These are phyloP conservation scores for Citeromyces nyonsensis DNA, from an alignment of 805 yeast species.

Conservation along the genomic window DNA sequence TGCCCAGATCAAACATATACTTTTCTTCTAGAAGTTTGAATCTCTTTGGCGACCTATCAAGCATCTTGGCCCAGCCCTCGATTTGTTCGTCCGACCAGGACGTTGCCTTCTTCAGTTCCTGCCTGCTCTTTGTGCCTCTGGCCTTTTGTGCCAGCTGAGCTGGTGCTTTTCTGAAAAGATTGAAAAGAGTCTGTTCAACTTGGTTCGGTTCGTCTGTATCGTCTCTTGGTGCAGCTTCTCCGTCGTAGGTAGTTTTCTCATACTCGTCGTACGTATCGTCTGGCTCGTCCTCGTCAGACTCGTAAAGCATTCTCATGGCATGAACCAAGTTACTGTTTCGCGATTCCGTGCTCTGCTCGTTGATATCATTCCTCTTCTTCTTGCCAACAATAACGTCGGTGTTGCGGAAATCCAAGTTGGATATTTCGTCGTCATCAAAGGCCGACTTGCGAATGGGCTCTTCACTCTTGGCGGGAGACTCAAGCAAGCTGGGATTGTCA, in stretches of 20 bases:
- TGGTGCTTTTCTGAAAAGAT: constrained; percentile 33
- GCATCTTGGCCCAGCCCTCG: constrained; percentile 84
- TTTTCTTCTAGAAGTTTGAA: constrained; percentile 49
- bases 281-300: constrained; percentile 72
- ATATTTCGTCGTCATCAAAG: constrained; percentile 15
- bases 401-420: constrained; percentile 12
- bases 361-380: constrained; percentile 8
- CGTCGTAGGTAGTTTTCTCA: constrained; percentile 19
- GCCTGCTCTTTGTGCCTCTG: constrained; percentile 36
- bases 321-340: constrained; percentile 36
- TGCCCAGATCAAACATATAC: constrained; percentile 29
- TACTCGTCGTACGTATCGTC: constrained; percentile 65
- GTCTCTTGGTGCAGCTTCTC: constrained; percentile 1
- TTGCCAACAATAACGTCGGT: constrained; percentile 18
- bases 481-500: constrained; percentile 38
- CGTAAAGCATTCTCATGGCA: constrained; percentile 50
- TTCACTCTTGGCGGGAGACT: constrained; percentile 14
- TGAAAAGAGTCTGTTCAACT: constrained; percentile 42
- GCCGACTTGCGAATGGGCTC: constrained; percentile 9
- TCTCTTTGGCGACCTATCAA: constrained; percentile 47
- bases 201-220: constrained; percentile 15
- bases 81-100: constrained; percentile 82
- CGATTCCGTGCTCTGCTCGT: constrained; percentile 19
- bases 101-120: constrained; percentile 31
- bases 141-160: constrained; percentile 26